A percentile compares a stretch with the other conserved stretches of the same genome.
phyloP scores from a whole-genome alignment of 352 stramenopile genomes.

The Pythium rishiriense region DNA sequence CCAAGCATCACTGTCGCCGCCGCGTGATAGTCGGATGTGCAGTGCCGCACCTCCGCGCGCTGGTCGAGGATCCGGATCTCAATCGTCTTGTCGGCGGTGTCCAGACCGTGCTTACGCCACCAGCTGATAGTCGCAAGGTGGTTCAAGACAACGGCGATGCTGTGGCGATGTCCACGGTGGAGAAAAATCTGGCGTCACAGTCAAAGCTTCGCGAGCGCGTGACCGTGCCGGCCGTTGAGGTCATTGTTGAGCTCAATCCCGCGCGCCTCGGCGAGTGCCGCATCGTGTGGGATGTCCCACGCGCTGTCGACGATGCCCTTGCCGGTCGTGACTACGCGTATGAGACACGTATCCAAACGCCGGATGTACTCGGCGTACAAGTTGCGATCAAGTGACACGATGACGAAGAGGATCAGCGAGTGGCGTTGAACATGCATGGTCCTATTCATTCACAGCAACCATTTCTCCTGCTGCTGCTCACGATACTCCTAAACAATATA shows the following conservation, averaged over 20 bases:
- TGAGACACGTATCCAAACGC: conserved; percentile 37
- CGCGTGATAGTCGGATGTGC: conserved; percentile 70
- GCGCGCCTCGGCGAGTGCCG: conserved; percentile 46
- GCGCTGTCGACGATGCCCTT: conserved; percentile 66
- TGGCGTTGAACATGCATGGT: not conserved
- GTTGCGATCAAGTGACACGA: conserved; percentile 18
- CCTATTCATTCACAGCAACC: not conserved
- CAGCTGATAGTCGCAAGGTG: not conserved
- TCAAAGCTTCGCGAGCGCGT: conserved; percentile 33
- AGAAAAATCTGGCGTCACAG: not conserved
- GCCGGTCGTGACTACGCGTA: conserved; percentile 34
- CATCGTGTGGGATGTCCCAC: conserved; percentile 60
- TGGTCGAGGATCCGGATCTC: conserved; percentile 82
- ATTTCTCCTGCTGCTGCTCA: not conserved
- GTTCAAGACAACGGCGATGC: not conserved
- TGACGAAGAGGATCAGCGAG: not conserved
- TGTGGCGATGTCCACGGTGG: not conserved
- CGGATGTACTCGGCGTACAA: conserved; percentile 33
- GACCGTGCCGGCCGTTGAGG: conserved; percentile 67
- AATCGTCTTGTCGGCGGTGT: conserved; percentile 67
- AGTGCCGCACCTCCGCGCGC: conserved; percentile 64
- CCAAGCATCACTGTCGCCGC: conserved; percentile 68
- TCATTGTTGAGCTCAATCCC: conserved; percentile 77
- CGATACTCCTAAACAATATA: not conserved
- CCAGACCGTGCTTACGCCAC: conserved; percentile 37